Conservation (phyloP, 2,329 filamentous ascomycete genomes). For the Ceratocystis destructans region DNA sequence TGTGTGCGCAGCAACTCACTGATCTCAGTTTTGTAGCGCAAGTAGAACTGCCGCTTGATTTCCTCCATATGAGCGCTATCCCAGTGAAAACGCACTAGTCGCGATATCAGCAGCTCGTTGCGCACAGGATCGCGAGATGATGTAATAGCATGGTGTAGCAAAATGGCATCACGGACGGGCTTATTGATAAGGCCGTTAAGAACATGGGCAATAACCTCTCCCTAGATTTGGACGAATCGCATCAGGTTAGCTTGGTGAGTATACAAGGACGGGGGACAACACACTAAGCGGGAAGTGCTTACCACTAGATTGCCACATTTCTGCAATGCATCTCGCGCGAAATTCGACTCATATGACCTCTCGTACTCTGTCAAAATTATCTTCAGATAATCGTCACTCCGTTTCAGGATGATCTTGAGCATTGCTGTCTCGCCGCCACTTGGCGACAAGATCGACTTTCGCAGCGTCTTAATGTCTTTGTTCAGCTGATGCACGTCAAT, state of each 20-base stretch:
- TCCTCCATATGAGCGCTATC: conserved; percentile 66
- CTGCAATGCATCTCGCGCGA: conserved; percentile 71
- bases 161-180: conserved; percentile 79
- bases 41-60: conserved; percentile 66
- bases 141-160: conserved; percentile 78
- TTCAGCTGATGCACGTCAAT: conserved; percentile 48
- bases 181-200: conserved; percentile 95
- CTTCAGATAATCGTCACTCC: conserved; percentile 68
- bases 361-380: conserved; percentile 72
- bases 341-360: conserved; percentile 58
- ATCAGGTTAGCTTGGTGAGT: conserved; percentile 17
- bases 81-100: conserved; percentile 86
- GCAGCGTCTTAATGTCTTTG: conserved; percentile 59
- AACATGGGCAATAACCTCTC: conserved; percentile 86
- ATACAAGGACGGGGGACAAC: neutral
- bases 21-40: conserved; percentile 61
- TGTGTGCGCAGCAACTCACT: conserved; percentile 67
- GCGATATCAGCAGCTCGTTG: conserved; percentile 73
- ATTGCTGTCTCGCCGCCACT: conserved; percentile 79
- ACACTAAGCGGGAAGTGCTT: conserved; percentile 31
- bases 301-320: conserved; percentile 90
- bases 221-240: conserved; percentile 38
- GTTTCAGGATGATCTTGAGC: conserved; percentile 66
- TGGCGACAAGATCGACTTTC: conserved; percentile 52
- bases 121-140: conserved; percentile 58